Base-by-base conservation (phyloP, 2,329 filamentous ascomycete genomes). In the Colletotrichum echinochloae region DNA sequence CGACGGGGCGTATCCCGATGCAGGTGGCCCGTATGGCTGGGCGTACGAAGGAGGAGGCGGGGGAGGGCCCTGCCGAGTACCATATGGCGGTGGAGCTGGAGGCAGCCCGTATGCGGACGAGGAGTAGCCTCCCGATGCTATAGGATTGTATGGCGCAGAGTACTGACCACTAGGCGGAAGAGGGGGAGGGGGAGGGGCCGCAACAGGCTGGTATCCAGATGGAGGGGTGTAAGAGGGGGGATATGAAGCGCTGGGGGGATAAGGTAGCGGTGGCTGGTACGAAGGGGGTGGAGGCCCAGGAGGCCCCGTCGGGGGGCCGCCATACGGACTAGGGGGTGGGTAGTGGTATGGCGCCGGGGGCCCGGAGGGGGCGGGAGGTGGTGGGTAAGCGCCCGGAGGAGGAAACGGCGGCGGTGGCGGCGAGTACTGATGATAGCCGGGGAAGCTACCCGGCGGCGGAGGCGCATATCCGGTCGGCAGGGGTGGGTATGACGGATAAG, bases 291-390 rank as follows among this genome's bases (percentile, higher is more conserved):
- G 57, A 14, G 67, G 62, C 46, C 66, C 55, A 60, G 74, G 71
- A 37, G 78, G 66, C 37, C 75, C 75, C 61, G 68, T 35, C 16
- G 73, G 72, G 49, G 73, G 80, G 30, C 75, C 79, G 69, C 77
- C 74, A 48, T 70, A 62, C 59, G 79, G 75, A 69, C 75, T 75
- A 64, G 77, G 71, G 59, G 74, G 70, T 63, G 79, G 66, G 48
- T 77, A 65, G n/a, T 59, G 60, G 20, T 63, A 68, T 7, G 60
- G 54, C 30, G 37, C 49, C 14, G 67, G 11, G 18, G 61, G 62
- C 8, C 12, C 56, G 9, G 70, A 51, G 52, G 65, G 68, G 16
- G 26, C 56, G 16, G 69, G 55, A 12, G 70, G 65, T 26, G 57
- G 60, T 20, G 64, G 69, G 20, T 63, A 63, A 26, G 71, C 51